These are phyloP conservation scores for Conoideocrella luteorostrata DNA, from an alignment of 2,329 filamentous ascomycete species.

Conservation along the genomic window DNA sequence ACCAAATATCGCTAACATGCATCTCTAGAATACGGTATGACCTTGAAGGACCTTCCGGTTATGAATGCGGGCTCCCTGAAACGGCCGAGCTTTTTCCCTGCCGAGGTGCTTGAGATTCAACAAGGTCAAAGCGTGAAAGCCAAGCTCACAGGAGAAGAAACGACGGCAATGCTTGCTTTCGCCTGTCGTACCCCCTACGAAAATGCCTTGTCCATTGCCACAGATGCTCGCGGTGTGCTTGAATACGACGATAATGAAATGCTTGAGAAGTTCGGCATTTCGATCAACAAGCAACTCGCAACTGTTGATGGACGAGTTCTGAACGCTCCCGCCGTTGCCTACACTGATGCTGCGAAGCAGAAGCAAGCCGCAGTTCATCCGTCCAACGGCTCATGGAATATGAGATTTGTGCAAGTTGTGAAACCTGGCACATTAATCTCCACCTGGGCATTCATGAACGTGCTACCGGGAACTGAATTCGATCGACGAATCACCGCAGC, in stretches of 20 bases:
- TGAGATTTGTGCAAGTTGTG: slow-evolving; percentile 50
- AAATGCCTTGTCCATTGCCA: slow-evolving; percentile 62
- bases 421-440: slow-evolving; percentile 39
- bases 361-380: slow-evolving; percentile 23
- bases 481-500: slow-evolving; percentile 9
- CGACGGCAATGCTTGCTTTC: slow-evolving; percentile 63
- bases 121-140: slow-evolving; percentile 58
- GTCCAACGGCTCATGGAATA: slow-evolving; percentile 62
- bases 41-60: slow-evolving; percentile 43
- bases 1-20: slow-evolving; percentile 2
- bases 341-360: slow-evolving; percentile 33
- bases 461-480: slow-evolving; percentile 17
- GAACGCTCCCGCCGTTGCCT: slow-evolving; percentile 51
- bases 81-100: slow-evolving; percentile 58
- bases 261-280: slow-evolving; percentile 55
- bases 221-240: slow-evolving; percentile 49
- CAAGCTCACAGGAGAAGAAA: slow-evolving; percentile 55
- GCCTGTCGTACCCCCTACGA: slow-evolving; percentile 59
- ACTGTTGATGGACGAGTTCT: slow-evolving; percentile 69
- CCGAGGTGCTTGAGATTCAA: slow-evolving; percentile 57
- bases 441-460: slow-evolving; percentile 44
- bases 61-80: slow-evolving; percentile 57
- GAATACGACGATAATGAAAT: slow-evolving; percentile 44
- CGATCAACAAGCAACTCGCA: slow-evolving; percentile 54
- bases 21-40: slow-evolving; percentile 28